Percentiles rank a stretch among this genome's conserved stretches.
Evolutionary conservation across 257 asterid genomes (phyloP).

Genomic region (Knoxia roxburghii): DNA sequence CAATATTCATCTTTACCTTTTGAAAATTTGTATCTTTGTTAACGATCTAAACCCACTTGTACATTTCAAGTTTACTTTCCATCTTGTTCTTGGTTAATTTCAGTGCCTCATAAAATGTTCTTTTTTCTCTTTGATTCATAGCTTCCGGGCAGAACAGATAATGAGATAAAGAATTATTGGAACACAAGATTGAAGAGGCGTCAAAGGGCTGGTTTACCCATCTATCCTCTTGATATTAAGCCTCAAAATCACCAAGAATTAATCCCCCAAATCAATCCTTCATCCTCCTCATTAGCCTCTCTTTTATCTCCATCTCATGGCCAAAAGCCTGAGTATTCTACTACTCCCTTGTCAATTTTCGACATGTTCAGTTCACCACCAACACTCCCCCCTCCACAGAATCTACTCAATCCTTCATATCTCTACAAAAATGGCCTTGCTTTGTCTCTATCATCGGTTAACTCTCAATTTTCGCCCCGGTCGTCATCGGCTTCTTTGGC

Average conservation of each 20-base stretch:
- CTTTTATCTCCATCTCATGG: slow-evolving; percentile 20
- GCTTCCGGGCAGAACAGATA: slow-evolving; percentile 75
- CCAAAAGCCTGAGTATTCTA: slow-evolving; percentile 10
- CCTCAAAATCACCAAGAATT: slow-evolving; percentile 13
- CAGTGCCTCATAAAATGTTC: neutral
- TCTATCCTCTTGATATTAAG: slow-evolving; percentile 42
- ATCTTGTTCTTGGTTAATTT: too few species aligned
- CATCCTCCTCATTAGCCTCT: slow-evolving; percentile 25
- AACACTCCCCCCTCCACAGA: neutral
- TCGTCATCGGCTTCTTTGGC: slow-evolving; percentile 11
- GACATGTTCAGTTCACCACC: slow-evolving; percentile 22
- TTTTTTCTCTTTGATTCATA: slow-evolving; percentile 7
- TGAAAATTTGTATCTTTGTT: too few species aligned
- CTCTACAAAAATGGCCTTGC: slow-evolving; percentile 25
- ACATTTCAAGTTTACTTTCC: too few species aligned
- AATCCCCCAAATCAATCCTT: slow-evolving; percentile 2
- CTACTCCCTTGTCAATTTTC: slow-evolving; percentile 15
- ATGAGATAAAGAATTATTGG: slow-evolving; percentile 73
- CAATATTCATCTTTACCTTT: too few species aligned
- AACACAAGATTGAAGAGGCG: slow-evolving; percentile 66
- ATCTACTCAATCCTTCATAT: neutral
- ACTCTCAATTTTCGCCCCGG: slow-evolving; percentile 14
- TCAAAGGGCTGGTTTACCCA: slow-evolving; percentile 57
- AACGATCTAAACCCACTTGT: too few species aligned
- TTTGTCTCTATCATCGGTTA: slow-evolving; percentile 31